Evolutionary conservation across 805 yeast genomes (phyloP).

Genomic region (Lachancea kluyveri): DNA sequence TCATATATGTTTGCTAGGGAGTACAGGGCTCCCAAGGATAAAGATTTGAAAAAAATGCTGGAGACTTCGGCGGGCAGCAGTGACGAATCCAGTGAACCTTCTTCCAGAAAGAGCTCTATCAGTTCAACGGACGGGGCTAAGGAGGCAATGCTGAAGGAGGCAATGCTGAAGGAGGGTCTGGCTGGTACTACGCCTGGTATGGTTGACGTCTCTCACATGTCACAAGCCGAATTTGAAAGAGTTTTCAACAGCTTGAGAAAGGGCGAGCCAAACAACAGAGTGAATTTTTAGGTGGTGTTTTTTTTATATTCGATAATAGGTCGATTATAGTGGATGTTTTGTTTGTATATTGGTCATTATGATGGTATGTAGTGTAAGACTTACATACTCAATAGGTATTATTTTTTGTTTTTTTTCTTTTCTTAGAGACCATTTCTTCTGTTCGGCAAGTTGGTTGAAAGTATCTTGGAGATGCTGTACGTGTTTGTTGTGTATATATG

Average conservation of each 20-base stretch:
- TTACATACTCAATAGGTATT: too few relatives aligned
- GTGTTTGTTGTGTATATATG: too few relatives aligned
- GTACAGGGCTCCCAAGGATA: conserved; percentile 3
- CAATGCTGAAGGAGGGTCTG: too few relatives aligned
- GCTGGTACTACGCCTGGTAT: conserved; percentile 7
- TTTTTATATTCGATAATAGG: too few relatives aligned
- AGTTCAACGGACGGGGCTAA: conserved; percentile 3
- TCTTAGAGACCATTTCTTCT: too few relatives aligned
- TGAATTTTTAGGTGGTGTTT: conserved; percentile 10
- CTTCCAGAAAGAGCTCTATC: conserved; percentile 3
- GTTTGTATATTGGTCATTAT: too few relatives aligned
- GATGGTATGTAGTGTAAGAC: too few relatives aligned
- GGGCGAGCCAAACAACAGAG: conserved; percentile 18
- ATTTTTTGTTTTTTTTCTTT: too few relatives aligned
- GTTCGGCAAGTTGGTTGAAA: too few relatives aligned
- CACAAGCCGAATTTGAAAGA: conserved; percentile 13
- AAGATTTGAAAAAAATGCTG: conserved; percentile 3
- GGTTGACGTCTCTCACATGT: conserved; percentile 14
- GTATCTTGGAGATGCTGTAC: too few relatives aligned
- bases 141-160: neutral
- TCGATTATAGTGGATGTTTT: too few relatives aligned
- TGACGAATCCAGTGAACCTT: neutral
- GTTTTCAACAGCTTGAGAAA: conserved; percentile 11
- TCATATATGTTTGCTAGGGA: conserved; percentile 13
- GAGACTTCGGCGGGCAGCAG: neutral